Evolutionary conservation across 176 grass and related monocot genomes (phyloP), one percentile per base, ranked within the genome.

Genomic region (Oryza meridionalis): DNA sequence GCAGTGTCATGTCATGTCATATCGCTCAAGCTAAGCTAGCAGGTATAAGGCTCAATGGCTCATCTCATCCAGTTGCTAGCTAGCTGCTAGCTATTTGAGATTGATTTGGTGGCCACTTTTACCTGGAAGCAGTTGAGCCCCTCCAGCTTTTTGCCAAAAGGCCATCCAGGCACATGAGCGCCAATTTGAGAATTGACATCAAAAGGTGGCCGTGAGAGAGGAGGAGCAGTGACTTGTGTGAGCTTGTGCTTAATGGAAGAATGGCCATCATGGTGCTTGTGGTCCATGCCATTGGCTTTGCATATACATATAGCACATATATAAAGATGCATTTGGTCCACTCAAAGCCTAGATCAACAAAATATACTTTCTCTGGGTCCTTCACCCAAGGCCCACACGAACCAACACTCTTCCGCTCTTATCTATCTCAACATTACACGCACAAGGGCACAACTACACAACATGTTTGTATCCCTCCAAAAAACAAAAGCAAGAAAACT

Each of bases 91-190:
- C 53, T 67, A 7, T 67, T 42, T 24, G 43, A 19, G 82, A 72
- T 55, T 49, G 71, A 58, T 81, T 81, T 63, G 77, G 77, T 49
- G 78, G 21, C 44, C 66, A 72, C 78, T 94, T 93, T 94, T 87
- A 92, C 88, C 58, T 84, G 86, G 77, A 84, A 87, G 84, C 68
- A 69, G 83, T 86, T 89, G 84, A 86, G 87, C 27, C 73, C 71
- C 74, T 90, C 58, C 80, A 76, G 75, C 88, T 88, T 94, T 94
- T 87, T 64, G 84, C 84, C 84, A 83, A 87, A 89, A 84, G 86
- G 84, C 38, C 75, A 13, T 55, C 38, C 47, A 47, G 76, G 92
- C 89, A 89, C 92, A 89, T 94, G 92, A 89, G 67, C 92, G 84
- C 88, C 88, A 91, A 77, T 73, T 91, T 43, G 77, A 47, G 76